Percentiles rank a stretch among this genome's conserved stretches.
Conservation (phyloP, 2,329 filamentous ascomycete genomes). For the Aspergillus thermomutatus region DNA sequence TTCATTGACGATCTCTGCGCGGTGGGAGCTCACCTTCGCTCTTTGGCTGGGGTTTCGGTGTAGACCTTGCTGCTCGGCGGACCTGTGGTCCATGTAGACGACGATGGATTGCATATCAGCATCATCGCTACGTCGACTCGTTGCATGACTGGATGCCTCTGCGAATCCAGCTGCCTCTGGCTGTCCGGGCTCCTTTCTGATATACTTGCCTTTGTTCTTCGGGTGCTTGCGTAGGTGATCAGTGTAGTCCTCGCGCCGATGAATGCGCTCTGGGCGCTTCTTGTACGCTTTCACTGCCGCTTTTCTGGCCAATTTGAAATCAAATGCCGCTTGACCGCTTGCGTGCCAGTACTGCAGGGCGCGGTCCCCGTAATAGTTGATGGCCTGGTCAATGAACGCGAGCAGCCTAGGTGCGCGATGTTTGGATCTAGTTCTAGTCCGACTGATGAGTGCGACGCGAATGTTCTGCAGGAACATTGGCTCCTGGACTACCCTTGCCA, state of each 20-base stretch:
- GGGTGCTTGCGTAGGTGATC: neutral
- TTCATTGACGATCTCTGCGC: neutral
- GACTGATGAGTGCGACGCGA: constrained; percentile 27
- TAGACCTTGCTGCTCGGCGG: neutral
- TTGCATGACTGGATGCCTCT: neutral
- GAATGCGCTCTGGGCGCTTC: constrained; percentile 1
- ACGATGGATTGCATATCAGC: neutral
- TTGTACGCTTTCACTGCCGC: constrained; percentile 15
- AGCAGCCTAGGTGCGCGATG: constrained; percentile 23
- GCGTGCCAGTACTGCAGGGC: constrained; percentile 7
- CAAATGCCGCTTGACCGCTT: constrained; percentile 16
- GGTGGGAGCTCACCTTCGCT: neutral
- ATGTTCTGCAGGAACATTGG: constrained; percentile 27
- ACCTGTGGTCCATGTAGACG: constrained; percentile 2
- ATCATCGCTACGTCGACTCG: neutral
- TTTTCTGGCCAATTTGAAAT: constrained; percentile 14
- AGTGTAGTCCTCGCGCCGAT: neutral
- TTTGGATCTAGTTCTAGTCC: constrained; percentile 23
- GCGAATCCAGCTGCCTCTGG: neutral
- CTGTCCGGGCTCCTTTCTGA: neutral
- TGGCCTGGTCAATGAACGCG: constrained; percentile 28
- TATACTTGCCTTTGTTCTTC: neutral
- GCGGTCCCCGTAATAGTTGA: constrained; percentile 14
- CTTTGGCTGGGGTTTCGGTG: neutral
- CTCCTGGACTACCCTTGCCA: constrained; percentile 28